Percentiles rank a stretch among this genome's conserved stretches.
phyloP scores from a whole-genome alignment of 2,329 filamentous ascomycete species.

The Colletotrichum sp. region DNA sequence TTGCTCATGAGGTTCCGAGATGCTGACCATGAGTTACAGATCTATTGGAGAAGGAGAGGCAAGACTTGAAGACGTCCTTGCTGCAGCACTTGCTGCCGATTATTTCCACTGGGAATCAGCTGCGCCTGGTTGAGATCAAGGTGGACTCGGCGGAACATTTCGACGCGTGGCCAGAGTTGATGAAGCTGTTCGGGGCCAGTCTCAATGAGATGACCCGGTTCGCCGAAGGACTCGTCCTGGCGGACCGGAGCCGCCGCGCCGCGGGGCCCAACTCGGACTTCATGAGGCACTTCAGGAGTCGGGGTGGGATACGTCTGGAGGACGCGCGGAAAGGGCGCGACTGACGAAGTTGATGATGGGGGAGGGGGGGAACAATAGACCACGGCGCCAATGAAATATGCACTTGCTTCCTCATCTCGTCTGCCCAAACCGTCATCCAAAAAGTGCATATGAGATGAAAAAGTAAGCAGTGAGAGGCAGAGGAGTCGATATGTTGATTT shows the following conservation, averaged over 20 bases:
- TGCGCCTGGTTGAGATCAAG: constrained; percentile 21
- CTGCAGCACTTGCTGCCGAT: constrained; percentile 17
- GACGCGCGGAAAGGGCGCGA: constrained; percentile 9
- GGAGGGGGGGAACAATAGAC: background rate
- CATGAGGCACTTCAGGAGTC: constrained; percentile 15
- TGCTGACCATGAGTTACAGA: constrained; percentile 1
- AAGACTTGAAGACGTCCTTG: constrained; percentile 18
- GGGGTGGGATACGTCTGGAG: constrained; percentile 14
- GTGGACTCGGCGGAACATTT: constrained; percentile 20
- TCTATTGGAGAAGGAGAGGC: constrained; percentile 17
- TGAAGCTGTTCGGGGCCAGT: constrained; percentile 19
- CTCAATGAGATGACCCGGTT: constrained; percentile 14
- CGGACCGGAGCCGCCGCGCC: constrained; percentile 11
- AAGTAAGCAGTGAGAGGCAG: background rate
- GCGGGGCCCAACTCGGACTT: constrained; percentile 14
- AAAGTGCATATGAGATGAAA: background rate
- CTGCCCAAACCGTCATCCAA: background rate
- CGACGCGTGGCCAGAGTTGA: constrained; percentile 19
- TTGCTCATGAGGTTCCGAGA: background rate
- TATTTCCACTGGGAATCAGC: constrained; percentile 18
- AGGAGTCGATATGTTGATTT: background rate
- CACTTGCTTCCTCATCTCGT: background rate
- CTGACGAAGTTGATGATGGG: background rate
- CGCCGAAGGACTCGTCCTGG: constrained; percentile 12
- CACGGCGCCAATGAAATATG: background rate